A percentile compares a stretch with the other conserved stretches of the same genome.
phyloP scores from a whole-genome alignment of 768 basidiomycete genomes.

The Flagelloscypha sp. region DNA sequence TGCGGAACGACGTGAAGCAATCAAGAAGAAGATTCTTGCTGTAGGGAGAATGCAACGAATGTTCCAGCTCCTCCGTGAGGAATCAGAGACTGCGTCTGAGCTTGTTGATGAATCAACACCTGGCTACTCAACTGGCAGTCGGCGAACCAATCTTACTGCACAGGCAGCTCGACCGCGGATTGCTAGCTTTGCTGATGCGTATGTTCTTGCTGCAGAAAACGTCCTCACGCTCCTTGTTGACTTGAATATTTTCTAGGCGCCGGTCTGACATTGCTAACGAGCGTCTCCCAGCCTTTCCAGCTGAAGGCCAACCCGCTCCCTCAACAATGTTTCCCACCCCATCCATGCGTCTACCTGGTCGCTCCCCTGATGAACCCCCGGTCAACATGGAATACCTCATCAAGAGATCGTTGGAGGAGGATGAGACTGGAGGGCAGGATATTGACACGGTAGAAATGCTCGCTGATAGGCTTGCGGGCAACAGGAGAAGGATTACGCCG shows the following conservation, averaged over 20 bases:
- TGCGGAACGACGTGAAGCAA: slow-evolving; percentile 56
- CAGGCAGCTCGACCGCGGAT: slow-evolving; percentile 56
- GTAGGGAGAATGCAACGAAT: slow-evolving; percentile 88
- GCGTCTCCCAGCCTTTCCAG: slow-evolving; percentile 54
- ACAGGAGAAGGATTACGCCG: slow-evolving; percentile 33
- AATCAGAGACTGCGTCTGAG: slow-evolving; percentile 72
- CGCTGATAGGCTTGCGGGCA: slow-evolving; percentile 55
- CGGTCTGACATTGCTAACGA: slow-evolving; percentile 69
- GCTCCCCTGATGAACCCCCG: slow-evolving; percentile 31
- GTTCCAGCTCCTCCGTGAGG: slow-evolving; percentile 82
- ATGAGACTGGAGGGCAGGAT: slow-evolving; percentile 35
- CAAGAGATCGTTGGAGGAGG: slow-evolving; percentile 53
- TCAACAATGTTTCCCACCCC: slow-evolving; percentile 50
- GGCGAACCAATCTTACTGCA: slow-evolving; percentile 56
- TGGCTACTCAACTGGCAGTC: too few relatives aligned
- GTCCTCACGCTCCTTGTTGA: slow-evolving; percentile 1
- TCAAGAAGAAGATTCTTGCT: slow-evolving; percentile 91
- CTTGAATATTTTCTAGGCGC: slow-evolving; percentile 35
- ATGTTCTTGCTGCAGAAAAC: slow-evolving; percentile 20
- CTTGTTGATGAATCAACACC: slow-evolving; percentile 40
- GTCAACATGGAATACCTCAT: slow-evolving; percentile 61
- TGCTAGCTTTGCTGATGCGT: slow-evolving; percentile 72
- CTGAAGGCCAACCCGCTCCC: slow-evolving; percentile 16
- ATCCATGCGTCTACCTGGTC: slow-evolving; percentile 45
- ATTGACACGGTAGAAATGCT: slow-evolving; percentile 49